Evolutionary conservation across 1,284 basidiomycete genomes (phyloP), one percentile per base, ranked within the genome.

Genomic region (Coniophora puteana): DNA sequence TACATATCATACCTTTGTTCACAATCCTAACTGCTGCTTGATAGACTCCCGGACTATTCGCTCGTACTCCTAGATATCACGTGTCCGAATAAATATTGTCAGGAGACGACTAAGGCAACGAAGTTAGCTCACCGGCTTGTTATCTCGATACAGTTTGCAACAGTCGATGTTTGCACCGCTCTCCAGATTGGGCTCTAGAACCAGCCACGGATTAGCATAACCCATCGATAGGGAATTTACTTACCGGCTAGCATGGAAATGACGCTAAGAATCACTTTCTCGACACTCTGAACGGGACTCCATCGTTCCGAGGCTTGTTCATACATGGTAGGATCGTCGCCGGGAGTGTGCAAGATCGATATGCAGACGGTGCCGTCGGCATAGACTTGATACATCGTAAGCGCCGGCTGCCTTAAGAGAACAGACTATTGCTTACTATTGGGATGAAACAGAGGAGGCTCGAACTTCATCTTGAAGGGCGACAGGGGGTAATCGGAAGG

Each of bases 381-480:
- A 63, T 99, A 99, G 49, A 93, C 88, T 89, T 53, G 27, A 40
- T 45, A 38, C 14, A 38, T 8, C 36, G 26, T 47, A 37, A 42
- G 40, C 30, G 36, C 8, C 22, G 4, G 25, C 11, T 34, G 37
- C 41, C 32, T 29, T 32, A 40, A 37, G 26, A 39, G 23, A 27
- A 32, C 22, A 36, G 30, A 17, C 7, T 20, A 14, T n/a, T 22
- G 29, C 87, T 65, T 57, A 95, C 94, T 89, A 63, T 99, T 99
- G 12, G 96, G 96, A 65, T 99, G 96, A 64, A 99, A 89, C 45
- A 99, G 65, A 4, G 96, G 93, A 8, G 95, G 95, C 38, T 97
- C 93, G 58, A 98, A 99, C 55, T 82, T 90, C 95, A 99, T 98
- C 66, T 92, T 95, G 81, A 96, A 96, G 22, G 93, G 93, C 39